Evolutionary conservation across 257 asterid species (phyloP), one percentile per base, ranked within the genome.

Genomic region (Ilex aquifolium): DNA sequence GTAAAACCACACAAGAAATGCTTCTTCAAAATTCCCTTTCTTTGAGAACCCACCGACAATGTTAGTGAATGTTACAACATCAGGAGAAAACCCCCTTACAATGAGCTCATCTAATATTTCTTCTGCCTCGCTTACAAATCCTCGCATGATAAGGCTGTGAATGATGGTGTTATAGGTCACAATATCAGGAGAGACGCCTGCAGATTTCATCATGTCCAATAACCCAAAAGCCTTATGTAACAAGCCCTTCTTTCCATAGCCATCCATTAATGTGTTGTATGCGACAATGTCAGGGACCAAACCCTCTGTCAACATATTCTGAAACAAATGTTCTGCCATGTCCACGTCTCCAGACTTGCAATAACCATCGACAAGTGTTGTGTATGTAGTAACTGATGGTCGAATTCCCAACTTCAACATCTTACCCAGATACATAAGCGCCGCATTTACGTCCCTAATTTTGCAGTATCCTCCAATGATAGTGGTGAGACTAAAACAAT

Each of bases 391-490:
- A 31, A 40, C 40, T 21, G 76, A 65, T 15, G 67, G 72, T 55
- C 49, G 42, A 29, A 72, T 48, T 60, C 76, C 68, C 30, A 36
- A 61, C 44, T 72, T 72, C 13, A 72, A 32, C 64, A 72, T 65
- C 63, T 65, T 66, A 14, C 60, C 68, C 56, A 72, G 49, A 42
- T 46, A 39, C 2, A 16, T 32, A 49, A 51, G 59, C 21, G 72
- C 72, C 63, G 53, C 15, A 9, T 56, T 49, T 31, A 65, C 13
- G 29, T 72, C 65, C 36, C 32, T 49, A 31, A 27, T 62, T 49
- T 64, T 65, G 66, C 76, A 71, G 44, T 65, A 71, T 55, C 76
- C 76, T 60, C 63, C 32, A 16, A 71, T 71, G 59, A 71, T 71
- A 16, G 71, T 44, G 32, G 76, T 71, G 57, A 48, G 61, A 53